Conservation (phyloP, 176 grass and related monocot genomes). For the Aegilops tauschii region DNA sequence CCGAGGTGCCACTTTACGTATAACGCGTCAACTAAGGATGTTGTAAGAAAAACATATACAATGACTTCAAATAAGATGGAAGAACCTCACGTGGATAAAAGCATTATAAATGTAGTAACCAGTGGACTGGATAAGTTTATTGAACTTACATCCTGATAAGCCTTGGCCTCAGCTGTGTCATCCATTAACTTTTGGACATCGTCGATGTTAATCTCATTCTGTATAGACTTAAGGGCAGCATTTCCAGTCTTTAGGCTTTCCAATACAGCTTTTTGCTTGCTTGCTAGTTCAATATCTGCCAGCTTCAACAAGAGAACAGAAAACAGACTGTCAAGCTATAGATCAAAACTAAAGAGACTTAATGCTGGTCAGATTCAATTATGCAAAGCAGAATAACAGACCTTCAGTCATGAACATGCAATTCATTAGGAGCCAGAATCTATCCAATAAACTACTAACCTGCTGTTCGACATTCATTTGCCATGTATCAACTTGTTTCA, state of each 20-base stretch:
- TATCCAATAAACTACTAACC: conserved; percentile 45
- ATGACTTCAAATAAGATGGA: conserved; percentile 3
- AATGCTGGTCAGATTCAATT: background rate
- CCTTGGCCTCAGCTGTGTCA: conserved; percentile 94
- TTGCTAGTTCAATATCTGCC: conserved; percentile 92
- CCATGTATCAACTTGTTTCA: conserved; percentile 95
- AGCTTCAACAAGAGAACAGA: conserved; percentile 56
- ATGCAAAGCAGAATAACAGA: conserved; percentile 4
- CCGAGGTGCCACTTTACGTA: background rate
- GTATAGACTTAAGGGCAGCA: conserved; percentile 92
- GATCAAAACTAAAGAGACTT: conserved; percentile 6
- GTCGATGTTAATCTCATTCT: conserved; percentile 94
- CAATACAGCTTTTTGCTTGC: conserved; percentile 94
- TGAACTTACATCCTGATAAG: conserved; percentile 93
- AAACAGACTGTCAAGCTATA: conserved; percentile 2
- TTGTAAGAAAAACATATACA: conserved; percentile 4
- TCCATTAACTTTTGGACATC: conserved; percentile 99
- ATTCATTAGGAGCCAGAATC: background rate
- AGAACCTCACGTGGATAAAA: background rate
- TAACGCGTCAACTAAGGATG: background rate
- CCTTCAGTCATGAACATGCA: background rate
- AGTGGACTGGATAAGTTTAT: conserved; percentile 7
- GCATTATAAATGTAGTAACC: background rate
- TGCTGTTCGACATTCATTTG: conserved; percentile 96
- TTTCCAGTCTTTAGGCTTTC: conserved; percentile 92